Evolutionary conservation across 371 early-diverging fungal genomes (phyloP).

Genomic region (Mucor circinelloides): DNA sequence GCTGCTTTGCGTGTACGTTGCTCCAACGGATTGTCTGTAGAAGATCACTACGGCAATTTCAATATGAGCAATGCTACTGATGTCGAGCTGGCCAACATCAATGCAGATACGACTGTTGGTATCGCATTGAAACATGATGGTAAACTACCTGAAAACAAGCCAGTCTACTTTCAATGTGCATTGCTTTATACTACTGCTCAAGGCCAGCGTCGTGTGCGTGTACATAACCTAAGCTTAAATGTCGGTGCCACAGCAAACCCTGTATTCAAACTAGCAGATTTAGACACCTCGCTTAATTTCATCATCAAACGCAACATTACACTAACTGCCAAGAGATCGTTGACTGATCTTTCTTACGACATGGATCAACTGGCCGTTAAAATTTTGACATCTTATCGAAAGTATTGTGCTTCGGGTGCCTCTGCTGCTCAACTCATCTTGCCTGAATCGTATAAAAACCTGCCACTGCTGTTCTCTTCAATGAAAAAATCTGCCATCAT

Average conservation of each 20-base stretch:
- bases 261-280: conserved; percentile 89
- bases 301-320: conserved; percentile 79
- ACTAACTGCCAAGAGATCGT: conserved; percentile 62
- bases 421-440: conserved; percentile 90
- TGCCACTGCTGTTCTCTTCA: conserved; percentile 81
- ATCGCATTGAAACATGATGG: conserved; percentile 86
- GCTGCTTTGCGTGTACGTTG: conserved; percentile 88
- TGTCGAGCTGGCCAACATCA: conserved; percentile 87
- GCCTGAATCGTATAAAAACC: conserved; percentile 90
- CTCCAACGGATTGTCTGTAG: conserved; percentile 83
- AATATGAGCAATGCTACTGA: conserved; percentile 91
- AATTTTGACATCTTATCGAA: conserved; percentile 86
- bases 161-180: conserved; percentile 88
- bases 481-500: conserved; percentile 81
- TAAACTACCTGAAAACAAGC: conserved; percentile 79
- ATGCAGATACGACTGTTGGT: conserved; percentile 82
- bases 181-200: conserved; percentile 87
- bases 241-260: conserved; percentile 75
- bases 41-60: conserved; percentile 93
- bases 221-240: conserved; percentile 85
- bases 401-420: conserved; percentile 80
- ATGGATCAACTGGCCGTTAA: conserved; percentile 82
- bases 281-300: conserved; percentile 89
- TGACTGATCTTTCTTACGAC: conserved; percentile 76
- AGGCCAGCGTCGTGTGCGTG: conserved; percentile 91